A percentile compares a stretch with the other conserved stretches of the same genome.
Conservation (phyloP, 805 yeast genomes). For the Schizosaccharomyces japonicus region DNA sequence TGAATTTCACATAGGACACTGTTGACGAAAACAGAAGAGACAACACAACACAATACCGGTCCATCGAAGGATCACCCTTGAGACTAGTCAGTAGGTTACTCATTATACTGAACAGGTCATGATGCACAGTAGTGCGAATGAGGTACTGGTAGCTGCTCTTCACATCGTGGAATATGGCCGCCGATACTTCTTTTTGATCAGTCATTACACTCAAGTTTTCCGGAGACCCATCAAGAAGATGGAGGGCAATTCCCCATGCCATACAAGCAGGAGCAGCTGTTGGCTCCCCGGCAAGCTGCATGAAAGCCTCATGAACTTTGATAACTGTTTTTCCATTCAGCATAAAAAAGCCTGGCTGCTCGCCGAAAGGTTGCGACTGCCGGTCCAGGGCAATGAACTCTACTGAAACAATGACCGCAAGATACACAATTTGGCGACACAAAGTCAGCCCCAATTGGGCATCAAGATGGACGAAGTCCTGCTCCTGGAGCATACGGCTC, state of each 20-base stretch:
- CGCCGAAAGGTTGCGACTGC: neutral
- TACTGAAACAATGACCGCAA: neutral
- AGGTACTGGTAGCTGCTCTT: neutral
- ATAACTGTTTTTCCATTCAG: neutral
- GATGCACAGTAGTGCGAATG: neutral
- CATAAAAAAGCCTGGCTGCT: neutral
- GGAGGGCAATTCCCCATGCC: conserved; percentile 2
- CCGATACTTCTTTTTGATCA: neutral
- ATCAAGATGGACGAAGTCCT: neutral
- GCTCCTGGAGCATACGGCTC: neutral
- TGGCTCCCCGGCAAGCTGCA: neutral
- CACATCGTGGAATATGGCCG: neutral
- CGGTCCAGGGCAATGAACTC: neutral
- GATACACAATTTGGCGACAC: neutral
- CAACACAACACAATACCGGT: neutral
- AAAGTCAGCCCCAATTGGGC: neutral
- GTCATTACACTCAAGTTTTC: neutral
- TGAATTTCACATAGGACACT: neutral
- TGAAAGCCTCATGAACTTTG: neutral
- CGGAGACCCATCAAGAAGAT: neutral
- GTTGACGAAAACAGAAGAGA: neutral
- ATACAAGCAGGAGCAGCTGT: neutral
- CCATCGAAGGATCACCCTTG: neutral
- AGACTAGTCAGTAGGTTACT: neutral
- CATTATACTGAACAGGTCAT: neutral